phyloP scores from a whole-genome alignment of 331 rosid genomes.

The Spiraea crenata region DNA sequence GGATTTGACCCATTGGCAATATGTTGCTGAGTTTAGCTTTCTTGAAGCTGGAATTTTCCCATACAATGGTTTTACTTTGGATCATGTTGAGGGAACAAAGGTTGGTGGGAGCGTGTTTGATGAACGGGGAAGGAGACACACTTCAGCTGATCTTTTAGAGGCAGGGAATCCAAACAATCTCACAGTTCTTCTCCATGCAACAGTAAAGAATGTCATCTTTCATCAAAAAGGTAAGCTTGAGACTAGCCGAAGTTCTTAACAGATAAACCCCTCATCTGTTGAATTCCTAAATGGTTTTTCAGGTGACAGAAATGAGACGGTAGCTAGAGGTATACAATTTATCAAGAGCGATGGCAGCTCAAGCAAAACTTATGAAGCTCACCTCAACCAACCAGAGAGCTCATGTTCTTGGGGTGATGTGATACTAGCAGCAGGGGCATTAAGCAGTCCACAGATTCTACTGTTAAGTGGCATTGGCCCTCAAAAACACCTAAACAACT shows the following conservation, averaged over 20 bases:
- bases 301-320: constrained; percentile 44
- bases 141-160: constrained; percentile 57
- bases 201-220: constrained; percentile 59
- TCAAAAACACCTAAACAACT: constrained; percentile 39
- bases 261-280: not conserved
- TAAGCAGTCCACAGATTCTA: constrained; percentile 74
- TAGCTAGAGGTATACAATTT: constrained; percentile 55
- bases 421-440: constrained; percentile 67
- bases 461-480: constrained; percentile 72
- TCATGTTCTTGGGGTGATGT: constrained; percentile 51
- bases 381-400: constrained; percentile 36
- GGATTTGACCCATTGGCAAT: constrained; percentile 50
- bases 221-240: constrained; percentile 39
- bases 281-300: constrained; percentile 15
- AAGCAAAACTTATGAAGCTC: constrained; percentile 41
- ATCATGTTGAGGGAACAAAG: constrained; percentile 67
- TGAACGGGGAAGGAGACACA: constrained; percentile 49
- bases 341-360: constrained; percentile 51
- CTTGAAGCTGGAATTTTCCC: constrained; percentile 74
- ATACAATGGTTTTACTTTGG: constrained; percentile 64
- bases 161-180: constrained; percentile 52
- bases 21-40: constrained; percentile 57
- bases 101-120: constrained; percentile 58
- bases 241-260: not conserved
- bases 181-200: constrained; percentile 56